These are phyloP conservation scores for Penicillium carneum DNA, from an alignment of 2,329 filamentous ascomycete genomes.

Conservation along the genomic window DNA sequence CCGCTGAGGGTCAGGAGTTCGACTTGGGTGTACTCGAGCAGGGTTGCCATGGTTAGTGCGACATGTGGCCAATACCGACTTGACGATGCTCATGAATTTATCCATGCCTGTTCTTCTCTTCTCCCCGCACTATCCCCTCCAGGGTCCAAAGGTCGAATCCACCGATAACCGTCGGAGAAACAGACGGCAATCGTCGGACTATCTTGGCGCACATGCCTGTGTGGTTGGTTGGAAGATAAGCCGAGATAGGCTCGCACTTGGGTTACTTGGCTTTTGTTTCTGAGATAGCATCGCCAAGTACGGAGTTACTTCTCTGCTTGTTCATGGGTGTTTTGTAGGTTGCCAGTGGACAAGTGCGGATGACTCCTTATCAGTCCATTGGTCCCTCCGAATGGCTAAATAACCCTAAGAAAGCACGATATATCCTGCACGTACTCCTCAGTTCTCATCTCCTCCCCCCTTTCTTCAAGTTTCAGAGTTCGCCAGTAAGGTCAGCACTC, in stretches of 20 bases:
- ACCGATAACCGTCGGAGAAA: slow-evolving; percentile 16
- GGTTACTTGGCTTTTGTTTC: background rate
- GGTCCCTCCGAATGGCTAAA: background rate
- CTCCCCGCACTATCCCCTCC: background rate
- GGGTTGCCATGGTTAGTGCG: slow-evolving; percentile 9
- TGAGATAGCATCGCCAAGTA: background rate
- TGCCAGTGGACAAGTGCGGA: background rate
- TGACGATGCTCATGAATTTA: background rate
- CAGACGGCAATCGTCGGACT: background rate
- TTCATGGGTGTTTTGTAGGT: background rate
- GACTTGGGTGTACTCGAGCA: slow-evolving; percentile 47
- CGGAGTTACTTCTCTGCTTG: background rate
- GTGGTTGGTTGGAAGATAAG: slow-evolving; percentile 10
- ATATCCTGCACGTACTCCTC: background rate
- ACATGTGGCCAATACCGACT: slow-evolving; percentile 1
- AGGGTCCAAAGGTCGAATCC: background rate
- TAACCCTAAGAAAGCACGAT: slow-evolving; percentile 9
- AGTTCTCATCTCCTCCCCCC: background rate
- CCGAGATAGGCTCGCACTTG: background rate
- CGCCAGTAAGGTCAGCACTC: background rate
- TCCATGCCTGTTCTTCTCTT: background rate
- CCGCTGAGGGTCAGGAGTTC: slow-evolving; percentile 57
- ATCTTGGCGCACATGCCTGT: slow-evolving; percentile 4
- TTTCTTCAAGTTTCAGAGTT: slow-evolving; percentile 1
- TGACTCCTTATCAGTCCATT: slow-evolving; percentile 8